Base-by-base conservation (phyloP, 23 red algal species). In the Gracilariopsis chorda region DNA sequence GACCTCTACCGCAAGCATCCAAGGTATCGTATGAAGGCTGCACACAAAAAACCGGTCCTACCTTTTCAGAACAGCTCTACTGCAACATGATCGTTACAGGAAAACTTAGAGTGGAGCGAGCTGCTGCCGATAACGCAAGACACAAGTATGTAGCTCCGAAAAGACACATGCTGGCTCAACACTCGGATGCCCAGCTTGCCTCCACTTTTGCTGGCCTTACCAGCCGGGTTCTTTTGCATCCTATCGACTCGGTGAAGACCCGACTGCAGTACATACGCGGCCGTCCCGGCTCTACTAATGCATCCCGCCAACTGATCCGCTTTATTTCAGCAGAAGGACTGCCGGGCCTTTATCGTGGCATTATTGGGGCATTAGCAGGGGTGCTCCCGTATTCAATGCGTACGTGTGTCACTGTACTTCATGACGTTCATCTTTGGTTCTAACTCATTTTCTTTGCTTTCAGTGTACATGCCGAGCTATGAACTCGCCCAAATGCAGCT, bases 211-310 rank as follows among this genome's bases (percentile, higher is more conserved):
- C 88, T 47, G 88, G 88, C 42, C 41, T 91, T 43, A 52, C 65
- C 34, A 82, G 75, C 39, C 73, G 88, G 27, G 75, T 98, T 33
- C 61, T 81, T 46, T 62, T 98, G 80, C 92, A 95, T 88, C 96
- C 96, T 13, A 47, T 98, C 10, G 96, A 98, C 49, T 89, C 81
- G 36, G 79, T 98, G 34, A 98, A 95, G 49, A 95, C 92, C 19
- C 53, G 96, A 14, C 64, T 93, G 52, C 96, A 98, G 59, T 73
- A 80, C 51, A 32, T 94, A 16, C 92, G 92, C 7, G 52, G 64
- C 24, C 48, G 60, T 28, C 73, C 80, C 73, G 73, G 68, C 56
- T 63, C 48, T 83, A 40, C 30, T 45, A 72, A 83, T 68, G 49
- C 56, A 6, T 37, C 43, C 32, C 35, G 51, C 16, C 39, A 64